Base-by-base conservation (phyloP, 1,284 basidiomycete genomes). In the Ganoderma lucidum region DNA sequence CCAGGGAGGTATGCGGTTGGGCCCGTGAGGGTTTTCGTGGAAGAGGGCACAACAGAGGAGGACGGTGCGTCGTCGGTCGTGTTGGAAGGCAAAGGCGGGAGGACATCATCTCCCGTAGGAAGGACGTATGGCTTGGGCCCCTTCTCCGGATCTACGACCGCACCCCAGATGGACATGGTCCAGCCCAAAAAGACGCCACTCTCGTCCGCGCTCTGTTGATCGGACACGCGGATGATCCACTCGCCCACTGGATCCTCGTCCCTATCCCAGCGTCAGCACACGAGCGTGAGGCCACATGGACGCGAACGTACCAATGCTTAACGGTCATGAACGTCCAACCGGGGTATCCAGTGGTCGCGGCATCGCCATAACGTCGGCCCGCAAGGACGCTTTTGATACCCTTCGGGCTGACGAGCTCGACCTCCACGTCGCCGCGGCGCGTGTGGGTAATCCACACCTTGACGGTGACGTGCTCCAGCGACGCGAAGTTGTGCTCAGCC, bases 241-340 rank as follows among this genome's bases (percentile, higher is more conserved):
- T 91, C 88, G 17, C 98, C 98, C n/a, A 96, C 80, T 0, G 97
- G 94, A 77, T 94, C 86, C 82, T 99, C 98, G 62, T 93, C 96
- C 96, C 96, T 97, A 74, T 56, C 48, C 45, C 9, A 12, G 17
- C 10, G 39, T 61, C 59, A 42, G 5, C n/a, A 23, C 37, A 9
- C 23, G n/a, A 8, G 14, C 6, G 44, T 23, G 14, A 12, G 23
- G 14, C 6, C 8, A 8, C n/a, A 37, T 28, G 8, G n/a, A 17
- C 9, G 44, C 2, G 10, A 35, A 81, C 90, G 77, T 70, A 96
- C 98, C 98, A 99, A 80, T 99, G 98, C 82, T 99, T 99, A 67
- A 99, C 90, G 32, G 92, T 90, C 97, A 99, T 99, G 80, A 99
- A 99, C 28, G 90, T 93, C 98, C 98, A 99, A 0, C 96, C 97